Conservation (phyloP, 2,329 filamentous ascomycete species). For the Calonectria pteridis region DNA sequence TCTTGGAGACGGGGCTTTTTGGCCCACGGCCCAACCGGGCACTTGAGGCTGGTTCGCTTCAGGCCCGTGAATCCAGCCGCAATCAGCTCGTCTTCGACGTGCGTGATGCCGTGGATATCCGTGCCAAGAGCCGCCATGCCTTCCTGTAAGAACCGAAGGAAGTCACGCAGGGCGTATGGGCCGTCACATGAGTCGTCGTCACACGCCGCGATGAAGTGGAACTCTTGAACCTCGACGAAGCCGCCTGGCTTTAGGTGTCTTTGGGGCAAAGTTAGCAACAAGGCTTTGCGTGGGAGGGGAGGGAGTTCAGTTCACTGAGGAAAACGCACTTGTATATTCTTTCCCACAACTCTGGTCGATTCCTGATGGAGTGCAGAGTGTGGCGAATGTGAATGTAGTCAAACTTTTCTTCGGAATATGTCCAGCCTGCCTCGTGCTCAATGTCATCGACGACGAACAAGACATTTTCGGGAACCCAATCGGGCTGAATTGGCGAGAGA, state of each 20-base stretch:
- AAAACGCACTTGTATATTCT: conserved; percentile 56
- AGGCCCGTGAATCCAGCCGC: conserved; percentile 58
- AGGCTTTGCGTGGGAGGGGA: background rate
- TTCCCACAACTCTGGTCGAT: conserved; percentile 56
- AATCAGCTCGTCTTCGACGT: conserved; percentile 51
- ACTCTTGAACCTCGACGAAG: conserved; percentile 63
- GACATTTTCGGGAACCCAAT: conserved; percentile 64
- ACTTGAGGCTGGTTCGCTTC: conserved; percentile 57
- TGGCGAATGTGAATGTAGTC: conserved; percentile 65
- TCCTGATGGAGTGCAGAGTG: conserved; percentile 58
- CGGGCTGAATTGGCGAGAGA: conserved; percentile 65
- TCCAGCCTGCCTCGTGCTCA: conserved; percentile 64
- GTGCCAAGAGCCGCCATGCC: conserved; percentile 58
- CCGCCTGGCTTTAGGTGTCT: conserved; percentile 66
- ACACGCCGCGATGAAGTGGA: conserved; percentile 55
- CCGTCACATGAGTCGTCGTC: conserved; percentile 60
- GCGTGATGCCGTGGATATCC: conserved; percentile 56
- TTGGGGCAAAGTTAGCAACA: background rate
- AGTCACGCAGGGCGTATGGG: conserved; percentile 62
- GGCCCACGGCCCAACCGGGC: conserved; percentile 64
- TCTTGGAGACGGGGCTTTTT: conserved; percentile 55
- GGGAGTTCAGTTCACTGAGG: background rate
- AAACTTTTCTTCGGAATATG: conserved; percentile 58
- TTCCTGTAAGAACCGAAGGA: conserved; percentile 54
- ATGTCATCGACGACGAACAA: conserved; percentile 66